A percentile compares a stretch with the other conserved stretches of the same genome.
Evolutionary conservation across 768 basidiomycete species (phyloP).

Genomic region (Leccinum longicurvipes): DNA sequence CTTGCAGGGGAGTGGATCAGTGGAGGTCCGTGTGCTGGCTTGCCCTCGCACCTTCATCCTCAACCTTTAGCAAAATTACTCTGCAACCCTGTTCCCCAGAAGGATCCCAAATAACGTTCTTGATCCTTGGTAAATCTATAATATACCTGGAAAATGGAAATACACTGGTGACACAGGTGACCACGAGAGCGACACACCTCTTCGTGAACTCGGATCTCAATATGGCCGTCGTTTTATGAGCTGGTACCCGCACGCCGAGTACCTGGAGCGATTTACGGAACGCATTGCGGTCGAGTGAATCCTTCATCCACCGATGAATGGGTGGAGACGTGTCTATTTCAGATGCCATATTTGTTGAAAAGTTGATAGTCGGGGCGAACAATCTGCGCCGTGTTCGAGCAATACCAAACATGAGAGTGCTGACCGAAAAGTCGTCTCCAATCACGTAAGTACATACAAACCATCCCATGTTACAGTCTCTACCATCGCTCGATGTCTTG

Average conservation of each 20-base stretch:
- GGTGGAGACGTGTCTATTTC: slow-evolving; percentile 44
- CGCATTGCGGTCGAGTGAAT: slow-evolving; percentile 54
- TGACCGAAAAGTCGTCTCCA: neutral
- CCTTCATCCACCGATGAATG: slow-evolving; percentile 46
- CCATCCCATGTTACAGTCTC: neutral
- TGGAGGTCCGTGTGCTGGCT: neutral
- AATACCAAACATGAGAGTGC: slow-evolving; percentile 15
- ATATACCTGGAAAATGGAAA: slow-evolving; percentile 42
- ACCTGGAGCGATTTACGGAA: slow-evolving; percentile 68
- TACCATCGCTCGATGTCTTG: slow-evolving; percentile 43
- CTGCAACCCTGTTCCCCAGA: slow-evolving; percentile 47
- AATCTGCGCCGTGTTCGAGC: slow-evolving; percentile 5
- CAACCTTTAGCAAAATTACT: slow-evolving; percentile 64
- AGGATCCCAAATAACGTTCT: slow-evolving; percentile 53
- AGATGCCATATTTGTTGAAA: slow-evolving; percentile 14
- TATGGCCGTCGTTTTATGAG: slow-evolving; percentile 51
- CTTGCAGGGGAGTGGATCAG: slow-evolving; percentile 34
- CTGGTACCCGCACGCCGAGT: slow-evolving; percentile 63
- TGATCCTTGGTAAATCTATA: slow-evolving; percentile 67
- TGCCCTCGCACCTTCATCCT: slow-evolving; percentile 51
- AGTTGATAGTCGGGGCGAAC: neutral
- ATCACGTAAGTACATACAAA: neutral
- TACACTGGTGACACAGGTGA: slow-evolving; percentile 7
- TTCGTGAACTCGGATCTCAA: slow-evolving; percentile 57
- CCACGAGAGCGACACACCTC: slow-evolving; percentile 41